These are phyloP conservation scores for Myochromella boudieri DNA, from an alignment of 768 basidiomycete genomes.

Conservation along the genomic window DNA sequence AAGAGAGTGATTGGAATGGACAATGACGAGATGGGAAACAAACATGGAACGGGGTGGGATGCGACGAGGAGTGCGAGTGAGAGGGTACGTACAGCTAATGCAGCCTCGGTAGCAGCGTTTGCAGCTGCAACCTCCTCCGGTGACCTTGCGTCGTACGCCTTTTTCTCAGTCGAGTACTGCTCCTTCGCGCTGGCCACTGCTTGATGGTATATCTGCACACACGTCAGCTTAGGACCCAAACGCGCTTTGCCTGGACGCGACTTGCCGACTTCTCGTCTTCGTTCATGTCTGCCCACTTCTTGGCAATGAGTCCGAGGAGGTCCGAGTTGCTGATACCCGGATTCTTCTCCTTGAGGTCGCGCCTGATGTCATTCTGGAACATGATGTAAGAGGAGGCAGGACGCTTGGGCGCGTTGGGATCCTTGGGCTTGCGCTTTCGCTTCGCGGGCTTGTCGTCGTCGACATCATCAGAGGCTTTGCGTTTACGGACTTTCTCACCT, in stretches of 20 bases:
- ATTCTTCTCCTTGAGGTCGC: constrained; percentile 62
- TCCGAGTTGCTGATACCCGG: constrained; percentile 71
- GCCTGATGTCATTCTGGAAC: constrained; percentile 90
- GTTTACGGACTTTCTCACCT: constrained; percentile 42
- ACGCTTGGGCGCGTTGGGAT: constrained; percentile 93
- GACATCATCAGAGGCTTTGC: constrained; percentile 48
- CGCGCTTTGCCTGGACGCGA: constrained; percentile 16
- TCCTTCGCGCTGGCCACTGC: constrained; percentile 60
- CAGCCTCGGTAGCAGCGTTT: constrained; percentile 42
- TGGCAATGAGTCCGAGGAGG: constrained; percentile 67
- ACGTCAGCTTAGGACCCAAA: constrained; percentile 7
- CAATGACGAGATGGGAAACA: no score
- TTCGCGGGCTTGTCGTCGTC: constrained; percentile 43
- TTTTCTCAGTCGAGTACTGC: constrained; percentile 62
- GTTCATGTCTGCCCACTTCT: constrained; percentile 70
- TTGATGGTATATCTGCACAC: constrained; percentile 50
- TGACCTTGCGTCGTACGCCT: constrained; percentile 59
- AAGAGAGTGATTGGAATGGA: no score
- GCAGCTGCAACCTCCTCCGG: constrained; percentile 48
- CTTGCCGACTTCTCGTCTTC: constrained; percentile 75
- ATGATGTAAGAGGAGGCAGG: constrained; percentile 91
- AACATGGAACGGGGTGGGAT: background rate
- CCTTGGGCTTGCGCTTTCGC: constrained; percentile 72
- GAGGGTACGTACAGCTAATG: constrained; percentile 36
- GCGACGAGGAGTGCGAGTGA: background rate